Evolutionary conservation across 148 eudicot genomes (phyloP).

Genomic region (Pharnaceum exiguum): DNA sequence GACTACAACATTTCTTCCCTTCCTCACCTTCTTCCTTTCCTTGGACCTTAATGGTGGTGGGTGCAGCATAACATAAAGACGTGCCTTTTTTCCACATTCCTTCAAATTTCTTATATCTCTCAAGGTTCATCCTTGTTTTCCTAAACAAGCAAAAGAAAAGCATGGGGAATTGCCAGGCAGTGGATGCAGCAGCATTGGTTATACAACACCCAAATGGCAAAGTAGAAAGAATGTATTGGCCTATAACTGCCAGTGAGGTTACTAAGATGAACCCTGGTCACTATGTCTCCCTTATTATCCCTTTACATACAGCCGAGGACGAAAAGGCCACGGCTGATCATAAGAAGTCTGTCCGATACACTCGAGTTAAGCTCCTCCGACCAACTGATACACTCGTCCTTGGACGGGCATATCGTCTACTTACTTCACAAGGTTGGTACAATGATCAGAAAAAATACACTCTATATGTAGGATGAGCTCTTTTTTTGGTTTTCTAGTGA

Average conservation of each 20-base stretch:
- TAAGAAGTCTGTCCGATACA: constrained; percentile 48
- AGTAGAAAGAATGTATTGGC: constrained; percentile 74
- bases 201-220: constrained; percentile 86
- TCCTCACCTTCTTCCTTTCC: background rate
- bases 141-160: constrained; percentile 6
- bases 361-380: constrained; percentile 89
- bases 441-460: background rate
- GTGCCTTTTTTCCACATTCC: constrained; percentile 5
- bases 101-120: background rate
- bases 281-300: constrained; percentile 84
- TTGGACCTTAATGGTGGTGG: constrained; percentile 19
- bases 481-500: background rate
- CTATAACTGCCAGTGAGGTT: constrained; percentile 58
- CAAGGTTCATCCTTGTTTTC: background rate
- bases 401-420: constrained; percentile 83
- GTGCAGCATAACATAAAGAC: constrained; percentile 22
- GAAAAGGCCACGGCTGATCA: constrained; percentile 21
- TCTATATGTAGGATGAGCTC: background rate
- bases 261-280: constrained; percentile 91
- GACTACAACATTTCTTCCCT: background rate
- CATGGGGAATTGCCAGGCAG: constrained; percentile 98
- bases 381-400: constrained; percentile 71
- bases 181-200: constrained; percentile 92
- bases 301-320: constrained; percentile 35
- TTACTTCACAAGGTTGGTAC: constrained; percentile 74